Evolutionary conservation across 2,329 filamentous ascomycete genomes (phyloP).

Genomic region (Paracamarosporium sp.): DNA sequence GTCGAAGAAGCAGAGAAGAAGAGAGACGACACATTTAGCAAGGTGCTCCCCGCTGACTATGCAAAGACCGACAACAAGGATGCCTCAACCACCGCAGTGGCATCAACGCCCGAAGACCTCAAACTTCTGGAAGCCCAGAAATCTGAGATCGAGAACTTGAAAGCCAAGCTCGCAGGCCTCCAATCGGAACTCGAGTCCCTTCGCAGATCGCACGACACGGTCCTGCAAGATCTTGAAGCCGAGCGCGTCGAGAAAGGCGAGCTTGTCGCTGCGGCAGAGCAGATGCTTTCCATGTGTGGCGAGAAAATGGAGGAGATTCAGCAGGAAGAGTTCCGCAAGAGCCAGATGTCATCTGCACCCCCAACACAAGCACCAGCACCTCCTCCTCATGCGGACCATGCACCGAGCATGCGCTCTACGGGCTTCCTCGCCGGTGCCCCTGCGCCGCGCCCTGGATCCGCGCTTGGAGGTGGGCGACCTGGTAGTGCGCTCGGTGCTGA

Average conservation of each 20-base stretch:
- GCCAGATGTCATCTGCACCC: conserved; percentile 46
- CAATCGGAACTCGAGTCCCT: conserved; percentile 74
- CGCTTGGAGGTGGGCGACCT: conserved; percentile 32
- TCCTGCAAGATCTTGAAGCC: conserved; percentile 70
- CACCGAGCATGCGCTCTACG: conserved; percentile 37
- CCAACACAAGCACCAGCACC: conserved; percentile 18
- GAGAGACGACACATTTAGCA: conserved; percentile 70
- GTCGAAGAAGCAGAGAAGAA: conserved; percentile 75
- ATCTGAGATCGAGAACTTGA: conserved; percentile 71
- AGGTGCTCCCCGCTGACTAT: conserved; percentile 46
- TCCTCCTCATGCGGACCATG: conserved; percentile 14
- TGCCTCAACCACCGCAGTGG: conserved; percentile 13
- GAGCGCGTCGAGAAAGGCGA: conserved; percentile 86
- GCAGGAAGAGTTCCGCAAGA: conserved; percentile 58
- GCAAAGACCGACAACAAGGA: conserved; percentile 16
- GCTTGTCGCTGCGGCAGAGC: conserved; percentile 79
- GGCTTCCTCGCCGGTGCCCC: conserved; percentile 37
- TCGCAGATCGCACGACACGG: conserved; percentile 71
- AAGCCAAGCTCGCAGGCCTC: conserved; percentile 77
- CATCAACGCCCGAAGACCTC: conserved; percentile 47
- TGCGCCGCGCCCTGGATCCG: conserved; percentile 33
- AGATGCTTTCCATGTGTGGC: conserved; percentile 75
- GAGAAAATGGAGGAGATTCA: conserved; percentile 49
- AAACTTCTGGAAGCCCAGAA: conserved; percentile 67
- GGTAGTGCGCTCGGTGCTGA: conserved; percentile 31